Evolutionary conservation across 169 alveolate species (phyloP), one percentile per base, ranked within the genome.

Genomic region (Plasmodium yoelii): DNA sequence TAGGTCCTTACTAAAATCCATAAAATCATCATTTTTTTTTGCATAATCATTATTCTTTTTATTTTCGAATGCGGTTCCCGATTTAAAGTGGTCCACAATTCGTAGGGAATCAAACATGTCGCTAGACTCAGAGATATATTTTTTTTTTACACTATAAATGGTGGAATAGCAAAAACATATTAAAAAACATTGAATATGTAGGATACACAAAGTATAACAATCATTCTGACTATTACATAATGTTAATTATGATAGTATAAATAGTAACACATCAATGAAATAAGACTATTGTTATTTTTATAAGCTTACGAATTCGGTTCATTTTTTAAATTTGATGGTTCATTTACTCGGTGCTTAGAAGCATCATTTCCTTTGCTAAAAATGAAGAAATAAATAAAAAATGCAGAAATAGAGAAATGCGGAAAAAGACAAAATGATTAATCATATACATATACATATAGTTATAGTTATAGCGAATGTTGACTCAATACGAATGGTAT

Each of bases 91-190:
- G 56, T 80, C 90, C 13, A 65, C 15, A 51, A 80, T 80, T 65
- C 55, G 65, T 44, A 80, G 44, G 63, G 90, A 80, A 47, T 56
- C 65, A 28, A 80, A 80, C 65, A 80, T 80, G 60, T 65, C 90
- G 7, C 65, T 42, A 28, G 42, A 65, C 15, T 64, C 63, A 15
- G 59, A 9, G 44, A 42, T 64, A 8, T 65, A 8, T 61, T 7
- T 67, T 5, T 19, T 46, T 15, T 53, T 67, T 65, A 55, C 63
- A 22, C 59, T 65, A 9, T 39, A 49, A 80, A 65, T 0, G 5
- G 5, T n/a, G 12, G 57, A 44, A 65, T 6, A 70, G 56, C 0
- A 70, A 24, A 70, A 6, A 0, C 6, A 53, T 22, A 22, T 22
- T 22, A 22, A 22, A 0, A 22, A 22, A 22, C 1, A 22, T 22